Conservation (phyloP, 2,329 filamentous ascomycete species). For the Colletotrichum sp. region DNA sequence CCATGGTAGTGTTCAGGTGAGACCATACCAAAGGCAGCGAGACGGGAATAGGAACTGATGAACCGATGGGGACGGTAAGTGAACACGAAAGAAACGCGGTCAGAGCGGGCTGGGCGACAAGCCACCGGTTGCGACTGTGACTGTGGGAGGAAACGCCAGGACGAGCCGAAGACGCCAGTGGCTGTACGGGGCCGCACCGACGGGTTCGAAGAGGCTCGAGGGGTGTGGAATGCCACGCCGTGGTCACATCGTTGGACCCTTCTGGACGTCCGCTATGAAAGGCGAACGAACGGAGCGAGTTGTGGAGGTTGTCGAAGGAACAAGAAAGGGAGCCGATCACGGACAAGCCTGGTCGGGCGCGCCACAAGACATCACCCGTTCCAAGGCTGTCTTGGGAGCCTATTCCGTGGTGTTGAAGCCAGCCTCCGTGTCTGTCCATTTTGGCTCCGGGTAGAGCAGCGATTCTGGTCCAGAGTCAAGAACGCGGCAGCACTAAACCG, state of each 20-base stretch:
- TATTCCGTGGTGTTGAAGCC: neutral
- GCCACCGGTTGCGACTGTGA: constrained; percentile 3
- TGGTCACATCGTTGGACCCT: neutral
- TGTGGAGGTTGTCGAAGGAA: neutral
- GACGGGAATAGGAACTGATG: neutral
- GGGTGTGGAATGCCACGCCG: neutral
- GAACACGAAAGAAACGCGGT: constrained; percentile 8
- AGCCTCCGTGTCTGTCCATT: neutral
- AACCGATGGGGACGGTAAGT: neutral
- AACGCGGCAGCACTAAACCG: neutral
- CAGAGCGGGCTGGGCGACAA: constrained; percentile 2
- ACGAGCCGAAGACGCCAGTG: neutral
- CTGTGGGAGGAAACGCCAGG: neutral
- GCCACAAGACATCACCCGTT: constrained; percentile 1
- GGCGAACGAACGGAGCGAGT: neutral
- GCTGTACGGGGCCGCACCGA: neutral
- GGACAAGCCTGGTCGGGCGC: neutral
- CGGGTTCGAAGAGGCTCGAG: constrained; percentile 9
- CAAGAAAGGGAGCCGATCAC: neutral
- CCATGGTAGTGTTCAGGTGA: neutral
- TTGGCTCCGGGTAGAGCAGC: neutral
- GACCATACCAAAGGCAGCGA: constrained; percentile 13
- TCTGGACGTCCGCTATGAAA: neutral
- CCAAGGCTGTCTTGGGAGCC: neutral
- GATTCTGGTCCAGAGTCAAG: neutral